Conservation (phyloP, 1,139 yeast genomes). For the Pneumocystis canis region DNA sequence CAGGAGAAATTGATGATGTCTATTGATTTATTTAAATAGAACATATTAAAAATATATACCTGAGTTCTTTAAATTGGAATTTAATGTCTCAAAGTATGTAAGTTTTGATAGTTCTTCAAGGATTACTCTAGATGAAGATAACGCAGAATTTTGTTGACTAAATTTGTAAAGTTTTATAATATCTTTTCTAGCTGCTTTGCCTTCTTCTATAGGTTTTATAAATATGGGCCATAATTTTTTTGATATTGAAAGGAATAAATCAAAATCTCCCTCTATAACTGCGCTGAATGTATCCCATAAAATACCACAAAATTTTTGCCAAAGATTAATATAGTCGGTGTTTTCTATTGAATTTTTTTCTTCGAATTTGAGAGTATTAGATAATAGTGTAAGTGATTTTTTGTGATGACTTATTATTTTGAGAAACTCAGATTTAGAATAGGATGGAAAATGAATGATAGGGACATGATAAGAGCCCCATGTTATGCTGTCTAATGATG, state of each 20-base stretch:
- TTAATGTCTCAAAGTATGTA: background rate
- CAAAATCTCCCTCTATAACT: slow-evolving; percentile 1
- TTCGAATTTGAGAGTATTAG: background rate
- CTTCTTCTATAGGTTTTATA: slow-evolving; percentile 19
- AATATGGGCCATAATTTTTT: slow-evolving; percentile 9
- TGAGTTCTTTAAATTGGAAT: background rate
- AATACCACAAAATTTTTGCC: background rate
- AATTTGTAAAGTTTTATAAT: background rate
- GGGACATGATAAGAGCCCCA: slow-evolving; percentile 1
- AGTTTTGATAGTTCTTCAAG: background rate
- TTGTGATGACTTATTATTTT: background rate
- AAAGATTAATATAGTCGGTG: background rate
- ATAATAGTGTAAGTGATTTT: background rate
- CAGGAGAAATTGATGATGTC: background rate
- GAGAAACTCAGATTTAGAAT: background rate
- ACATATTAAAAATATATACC: background rate
- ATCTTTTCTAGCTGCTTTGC: slow-evolving; percentile 10
- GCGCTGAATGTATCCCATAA: background rate
- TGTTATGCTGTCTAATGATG: background rate
- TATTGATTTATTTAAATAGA: background rate
- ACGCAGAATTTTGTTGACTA: background rate
- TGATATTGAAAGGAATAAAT: slow-evolving; percentile 11
- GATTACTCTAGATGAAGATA: background rate
- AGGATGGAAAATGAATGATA: background rate
- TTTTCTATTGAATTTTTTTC: background rate